Evolutionary conservation across 2,329 filamentous ascomycete species (phyloP).

Genomic region (Xylariaceae sp.): DNA sequence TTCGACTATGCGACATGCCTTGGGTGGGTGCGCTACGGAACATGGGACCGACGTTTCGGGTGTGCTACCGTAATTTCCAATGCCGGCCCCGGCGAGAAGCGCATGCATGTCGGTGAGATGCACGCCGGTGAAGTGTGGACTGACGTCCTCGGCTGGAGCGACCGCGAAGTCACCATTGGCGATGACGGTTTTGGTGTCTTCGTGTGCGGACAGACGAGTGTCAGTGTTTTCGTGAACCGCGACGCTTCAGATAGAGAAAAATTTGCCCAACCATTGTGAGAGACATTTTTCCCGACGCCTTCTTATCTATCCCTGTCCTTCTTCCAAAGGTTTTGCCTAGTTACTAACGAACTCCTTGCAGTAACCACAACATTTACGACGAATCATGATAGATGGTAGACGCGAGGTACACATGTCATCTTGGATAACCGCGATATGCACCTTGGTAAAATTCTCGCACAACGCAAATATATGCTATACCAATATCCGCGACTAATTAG

Average conservation of each 20-base stretch:
- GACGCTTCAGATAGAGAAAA: slow-evolving; percentile 19
- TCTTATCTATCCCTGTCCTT: not conserved
- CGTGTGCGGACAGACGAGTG: slow-evolving; percentile 37
- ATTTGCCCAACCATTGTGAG: slow-evolving; percentile 22
- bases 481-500: no score
- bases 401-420: not conserved
- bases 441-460: no score
- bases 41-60: slow-evolving; percentile 44
- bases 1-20: slow-evolving; percentile 60
- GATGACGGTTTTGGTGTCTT: slow-evolving; percentile 60
- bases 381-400: slow-evolving; percentile 3
- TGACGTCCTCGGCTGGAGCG: slow-evolving; percentile 57
- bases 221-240: slow-evolving; percentile 20
- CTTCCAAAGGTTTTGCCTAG: not conserved
- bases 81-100: slow-evolving; percentile 47
- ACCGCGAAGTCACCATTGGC: slow-evolving; percentile 57
- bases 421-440: not conserved
- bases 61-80: slow-evolving; percentile 59
- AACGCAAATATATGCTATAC: no score
- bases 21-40: slow-evolving; percentile 55
- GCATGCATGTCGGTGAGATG: slow-evolving; percentile 61
- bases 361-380: slow-evolving; percentile 12
- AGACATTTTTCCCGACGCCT: not conserved
- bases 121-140: slow-evolving; percentile 63
- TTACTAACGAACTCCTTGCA: not conserved